Evolutionary conservation across 1,284 basidiomycete genomes (phyloP), one percentile per base, ranked within the genome.

Genomic region (Trichosporon sp.): DNA sequence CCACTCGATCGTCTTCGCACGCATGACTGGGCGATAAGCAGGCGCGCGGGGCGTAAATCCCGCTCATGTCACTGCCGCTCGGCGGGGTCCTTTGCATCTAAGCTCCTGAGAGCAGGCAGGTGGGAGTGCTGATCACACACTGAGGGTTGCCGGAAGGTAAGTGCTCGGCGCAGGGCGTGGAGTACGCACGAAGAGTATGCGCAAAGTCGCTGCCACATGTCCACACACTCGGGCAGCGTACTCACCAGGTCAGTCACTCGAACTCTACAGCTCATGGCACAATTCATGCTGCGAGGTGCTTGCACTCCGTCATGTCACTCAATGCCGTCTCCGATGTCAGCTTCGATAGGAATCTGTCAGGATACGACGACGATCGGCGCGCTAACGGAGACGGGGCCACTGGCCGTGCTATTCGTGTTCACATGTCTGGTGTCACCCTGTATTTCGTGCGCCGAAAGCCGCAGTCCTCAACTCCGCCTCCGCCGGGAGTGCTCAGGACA

Each of bases 221-320:
- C 43, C 43, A 46, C 4, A 46, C 38, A 54, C 10, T 54, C 19
- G n/a, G 19, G 19, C 51, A 6, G 51, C 21, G 51, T 54, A 54
- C 21, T 54, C 51, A 54, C 51, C 51, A 26, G 51, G 51, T 54
- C 51, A 21, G 51, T 54, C 51, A 54, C 51, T 26, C 51, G 19
- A 54, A 54, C 51, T 54, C 51, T 54, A 54, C 21, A 11, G 19
- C 51, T 19, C 46, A 48, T 54, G 51, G 51, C 51, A 54, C 51
- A 54, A 54, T 54, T 26, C 51, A 54, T 16, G 4, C 43, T 46
- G 38, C 38, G 12, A 10, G 12, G 2, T n/a, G 43, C 43, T 46
- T 14, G 43, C 38, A 40, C 38, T 10, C 38, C 12, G 10, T 10
- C 38, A 40, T 12, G 5, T 10, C 37, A 38, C 10, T 40, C 38